These are phyloP conservation scores for Calonectria pauciramosa DNA, from an alignment of 2,329 filamentous ascomycete genomes.

Conservation along the genomic window DNA sequence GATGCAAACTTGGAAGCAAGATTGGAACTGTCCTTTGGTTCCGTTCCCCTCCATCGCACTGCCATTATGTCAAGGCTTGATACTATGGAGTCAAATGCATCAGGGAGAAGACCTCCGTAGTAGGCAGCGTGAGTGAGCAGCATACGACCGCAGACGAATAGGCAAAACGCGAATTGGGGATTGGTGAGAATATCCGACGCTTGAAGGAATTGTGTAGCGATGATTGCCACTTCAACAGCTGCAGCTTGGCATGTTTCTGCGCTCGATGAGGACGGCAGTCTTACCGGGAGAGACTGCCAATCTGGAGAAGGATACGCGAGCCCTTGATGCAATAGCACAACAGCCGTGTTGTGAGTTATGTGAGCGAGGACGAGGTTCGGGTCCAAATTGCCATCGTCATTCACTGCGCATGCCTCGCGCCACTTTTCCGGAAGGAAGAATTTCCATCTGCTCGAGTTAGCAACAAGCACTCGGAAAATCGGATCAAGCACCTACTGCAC, in stretches of 20 bases:
- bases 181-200: slow-evolving; percentile 24
- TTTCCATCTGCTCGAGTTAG: slow-evolving; percentile 54
- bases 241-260: slow-evolving; percentile 37
- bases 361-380: slow-evolving; percentile 52
- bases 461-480: not conserved
- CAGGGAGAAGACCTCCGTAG: slow-evolving; percentile 8
- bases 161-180: slow-evolving; percentile 35
- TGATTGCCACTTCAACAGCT: slow-evolving; percentile 29
- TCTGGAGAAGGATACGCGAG: slow-evolving; percentile 39
- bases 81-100: slow-evolving; percentile 27
- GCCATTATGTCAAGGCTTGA: slow-evolving; percentile 28
- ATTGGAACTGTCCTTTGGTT: slow-evolving; percentile 11
- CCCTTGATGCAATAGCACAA: slow-evolving; percentile 42
- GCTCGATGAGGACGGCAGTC: slow-evolving; percentile 31
- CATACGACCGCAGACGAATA: slow-evolving; percentile 35
- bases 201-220: slow-evolving; percentile 30
- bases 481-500: slow-evolving; percentile 50
- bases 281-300: slow-evolving; percentile 29
- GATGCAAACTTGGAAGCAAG: slow-evolving; percentile 34
- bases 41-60: slow-evolving; percentile 27
- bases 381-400: slow-evolving; percentile 55
- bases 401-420: slow-evolving; percentile 55
- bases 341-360: slow-evolving; percentile 43
- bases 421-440: slow-evolving; percentile 59
- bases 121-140: slow-evolving; percentile 32